Evolutionary conservation across 2,329 filamentous ascomycete species (phyloP), one percentile per base, ranked within the genome.

Genomic region (Aphanocladium album): DNA sequence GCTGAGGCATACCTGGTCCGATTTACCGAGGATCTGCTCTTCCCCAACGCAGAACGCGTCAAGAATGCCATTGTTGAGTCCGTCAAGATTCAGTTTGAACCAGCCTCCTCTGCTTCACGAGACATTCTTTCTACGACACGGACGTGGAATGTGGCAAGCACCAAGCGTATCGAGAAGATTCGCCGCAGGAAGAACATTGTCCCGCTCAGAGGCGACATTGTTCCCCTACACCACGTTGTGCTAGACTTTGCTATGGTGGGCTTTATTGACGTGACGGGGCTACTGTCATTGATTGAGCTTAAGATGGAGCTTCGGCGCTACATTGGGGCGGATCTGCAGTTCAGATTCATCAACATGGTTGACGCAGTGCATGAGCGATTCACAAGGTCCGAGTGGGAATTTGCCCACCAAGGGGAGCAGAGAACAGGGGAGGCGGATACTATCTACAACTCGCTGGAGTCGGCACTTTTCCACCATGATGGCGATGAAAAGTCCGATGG

Each of bases 11-110:
- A 81, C 33, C 72, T 87, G 39, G 83, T 87, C 67, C 75, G 76
- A 4, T 84, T 86, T 70, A 79, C 77, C 39, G 81, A 85, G 60
- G 79, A 81, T 1, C 72, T 87, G 39, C 81, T 87, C 70, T 88
- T 87, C 73, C 81, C 79, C 63, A 87, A 88, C 66, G 83, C 84
- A 2, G 82, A 83, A 60, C 73, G 78, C 45, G 71, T 80, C 62
- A 83, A 82, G 52, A 75, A 70, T 2, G 70, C 74, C 8, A 77
- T 82, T 19, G 70, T 84, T 17, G 81, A 85, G 63, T 72, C 74
- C 1, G 68, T 85, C 41, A 78, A 82, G 63, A 64, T 72, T 1
- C 67, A 67, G 25, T 72, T 68, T 21, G 66, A 71, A n/a, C 69
- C 71, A n/a, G 80, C 77, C 0, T 73, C 75, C 62, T 76, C 79